Conservation (phyloP, 805 yeast genomes). For the Candida germanica region DNA sequence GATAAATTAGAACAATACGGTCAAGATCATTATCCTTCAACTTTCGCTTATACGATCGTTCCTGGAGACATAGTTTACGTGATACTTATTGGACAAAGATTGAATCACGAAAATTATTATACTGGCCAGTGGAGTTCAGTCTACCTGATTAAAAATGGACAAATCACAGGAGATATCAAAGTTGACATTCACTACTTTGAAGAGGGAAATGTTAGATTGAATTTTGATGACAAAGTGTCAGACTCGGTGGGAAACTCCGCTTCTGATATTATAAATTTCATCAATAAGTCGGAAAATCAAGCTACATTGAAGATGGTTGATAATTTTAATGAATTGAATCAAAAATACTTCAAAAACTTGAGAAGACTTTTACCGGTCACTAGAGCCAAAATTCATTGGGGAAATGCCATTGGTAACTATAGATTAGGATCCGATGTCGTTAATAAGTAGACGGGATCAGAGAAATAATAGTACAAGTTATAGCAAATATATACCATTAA, state of each 20-base stretch:
- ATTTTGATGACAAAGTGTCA: conserved; percentile 34
- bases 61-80: conserved; percentile 42
- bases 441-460: conserved; percentile 27
- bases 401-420: conserved; percentile 85
- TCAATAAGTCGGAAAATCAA: conserved; percentile 54
- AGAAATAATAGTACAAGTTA: background rate
- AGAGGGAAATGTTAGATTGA: conserved; percentile 90
- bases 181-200: conserved; percentile 90
- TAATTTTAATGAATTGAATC: conserved; percentile 71
- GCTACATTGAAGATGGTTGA: conserved; percentile 59
- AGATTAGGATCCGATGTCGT: conserved; percentile 79
- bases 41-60: conserved; percentile 42
- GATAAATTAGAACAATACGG: conserved; percentile 49
- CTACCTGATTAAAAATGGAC: conserved; percentile 44
- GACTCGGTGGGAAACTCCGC: conserved; percentile 22
- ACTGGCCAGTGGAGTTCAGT: conserved; percentile 85
- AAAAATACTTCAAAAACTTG: conserved; percentile 73
- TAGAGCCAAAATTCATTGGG: conserved; percentile 92
- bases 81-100: conserved; percentile 66
- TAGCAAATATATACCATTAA: too few relatives aligned
- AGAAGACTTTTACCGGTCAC: conserved; percentile 92
- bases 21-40: conserved; percentile 62
- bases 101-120: conserved; percentile 76
- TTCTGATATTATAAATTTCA: conserved; percentile 39
- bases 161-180: conserved; percentile 51